Percentiles rank a stretch among this genome's conserved stretches.
These are phyloP conservation scores for Suhomyces kilbournensis DNA, from an alignment of 805 yeast genomes.

Conservation along the genomic window DNA sequence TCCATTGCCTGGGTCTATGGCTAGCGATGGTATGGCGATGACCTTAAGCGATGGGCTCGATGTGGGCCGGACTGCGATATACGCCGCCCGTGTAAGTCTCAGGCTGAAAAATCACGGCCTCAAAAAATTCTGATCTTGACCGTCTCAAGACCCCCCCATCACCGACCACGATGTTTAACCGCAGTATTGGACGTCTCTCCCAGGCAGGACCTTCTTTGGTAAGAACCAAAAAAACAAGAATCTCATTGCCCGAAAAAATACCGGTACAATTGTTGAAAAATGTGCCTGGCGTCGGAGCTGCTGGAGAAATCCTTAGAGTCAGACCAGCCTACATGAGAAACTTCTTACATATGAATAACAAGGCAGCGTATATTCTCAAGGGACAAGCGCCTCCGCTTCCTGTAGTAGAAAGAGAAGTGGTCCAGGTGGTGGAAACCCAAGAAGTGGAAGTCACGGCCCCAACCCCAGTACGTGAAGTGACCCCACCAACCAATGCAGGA, in stretches of 20 bases:
- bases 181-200: not conserved
- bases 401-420: conserved; percentile 29
- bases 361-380: conserved; percentile 64
- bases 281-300: conserved; percentile 58
- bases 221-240: conserved; percentile 13
- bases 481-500: conserved; percentile 11
- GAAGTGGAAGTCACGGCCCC: conserved; percentile 1
- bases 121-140: not conserved
- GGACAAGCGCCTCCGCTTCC: conserved; percentile 38
- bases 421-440: conserved; percentile 1
- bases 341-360: conserved; percentile 63
- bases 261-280: conserved; percentile 75
- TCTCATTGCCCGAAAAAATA: conserved; percentile 40
- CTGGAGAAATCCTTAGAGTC: conserved; percentile 73
- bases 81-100: conserved; percentile 2
- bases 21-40: too few relatives aligned
- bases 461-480: conserved; percentile 1
- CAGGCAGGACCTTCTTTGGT: conserved; percentile 4
- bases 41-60: not conserved
- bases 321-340: conserved; percentile 83
- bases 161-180: not conserved
- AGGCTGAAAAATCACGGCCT: conserved; percentile 1
- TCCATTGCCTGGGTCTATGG: conserved; percentile 3
- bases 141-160: not conserved
- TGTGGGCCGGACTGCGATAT: not conserved